Percentiles rank a stretch among this genome's conserved stretches.
Conservation (phyloP, 176 grass and related monocot genomes). For the Aegilops tauschii region DNA sequence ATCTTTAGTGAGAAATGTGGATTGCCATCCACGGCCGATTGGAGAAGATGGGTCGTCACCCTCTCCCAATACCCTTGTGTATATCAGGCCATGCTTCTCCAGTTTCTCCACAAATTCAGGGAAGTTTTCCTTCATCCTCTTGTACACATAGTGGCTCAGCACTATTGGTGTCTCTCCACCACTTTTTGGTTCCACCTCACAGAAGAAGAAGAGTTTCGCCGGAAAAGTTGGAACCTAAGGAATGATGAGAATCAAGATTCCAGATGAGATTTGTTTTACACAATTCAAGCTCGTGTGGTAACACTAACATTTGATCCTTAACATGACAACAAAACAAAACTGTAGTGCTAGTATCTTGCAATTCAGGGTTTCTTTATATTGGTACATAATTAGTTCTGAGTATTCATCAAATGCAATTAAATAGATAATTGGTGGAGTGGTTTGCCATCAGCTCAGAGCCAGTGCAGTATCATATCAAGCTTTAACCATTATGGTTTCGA, state of each 20-base stretch:
- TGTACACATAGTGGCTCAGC: conserved; percentile 74
- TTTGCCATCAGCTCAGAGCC: too few species aligned
- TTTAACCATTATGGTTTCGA: too few species aligned
- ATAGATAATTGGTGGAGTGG: too few species aligned
- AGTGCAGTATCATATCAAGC: not conserved
- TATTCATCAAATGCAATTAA: not conserved
- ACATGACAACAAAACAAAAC: not conserved
- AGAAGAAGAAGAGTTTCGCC: conserved; percentile 88
- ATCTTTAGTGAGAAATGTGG: conserved; percentile 88
- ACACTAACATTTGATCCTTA: not conserved
- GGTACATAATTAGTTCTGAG: not conserved
- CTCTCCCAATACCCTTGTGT: conserved; percentile 76
- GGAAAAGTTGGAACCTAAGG: conserved; percentile 86
- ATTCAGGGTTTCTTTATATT: too few species aligned
- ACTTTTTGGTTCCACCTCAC: conserved; percentile 68
- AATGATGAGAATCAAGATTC: not conserved
- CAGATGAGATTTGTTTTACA: not conserved
- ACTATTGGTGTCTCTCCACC: conserved; percentile 85
- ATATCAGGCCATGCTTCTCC: conserved; percentile 70
- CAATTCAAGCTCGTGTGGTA: not conserved
- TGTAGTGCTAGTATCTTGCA: too few species aligned
- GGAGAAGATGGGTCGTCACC: conserved; percentile 92
- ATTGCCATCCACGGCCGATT: conserved; percentile 94
- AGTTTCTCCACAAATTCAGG: conserved; percentile 79
- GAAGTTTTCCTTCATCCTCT: conserved; percentile 65